Evolutionary conservation across 495 filamentous ascomycete species (phyloP), one percentile per base, ranked within the genome.

Genomic region (Neurospora intermedia): DNA sequence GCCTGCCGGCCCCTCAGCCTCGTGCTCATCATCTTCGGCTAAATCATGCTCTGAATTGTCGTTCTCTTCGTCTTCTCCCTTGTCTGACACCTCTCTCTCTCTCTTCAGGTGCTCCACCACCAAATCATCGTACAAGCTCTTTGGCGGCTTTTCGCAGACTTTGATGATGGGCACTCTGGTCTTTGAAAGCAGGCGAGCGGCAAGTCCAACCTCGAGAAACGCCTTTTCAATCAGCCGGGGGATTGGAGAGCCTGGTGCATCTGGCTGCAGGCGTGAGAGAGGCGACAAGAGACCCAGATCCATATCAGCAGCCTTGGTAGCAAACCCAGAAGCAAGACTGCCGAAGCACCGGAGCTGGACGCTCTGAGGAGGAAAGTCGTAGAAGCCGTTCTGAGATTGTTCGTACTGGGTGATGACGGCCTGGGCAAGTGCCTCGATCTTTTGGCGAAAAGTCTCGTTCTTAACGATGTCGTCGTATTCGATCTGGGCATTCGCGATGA

Each of bases 101-200:
- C 91, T 91, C 74, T 88, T 90, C 27, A 78, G 74, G 41, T 90
- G 84, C 70, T 88, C 89, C 43, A 86, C 83, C n/a, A 84, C 72
- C 4, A 93, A 82, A 18, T 82, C 83, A 5, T 74, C 46, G 18
- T 83, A 82, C 18, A 93, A 84, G 31, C 85, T 79, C 6, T 80
- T 76, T 0, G 84, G 83, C 6, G 92, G 92, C 72, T 85, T 87
- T 77, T 94, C 87, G 80, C 91, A 94, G 41, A 96, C 82, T 75
- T 93, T 93, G 77, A 96, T 89, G 72, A 96, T 94, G 31, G 93
- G 93, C 40, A 94, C 89, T 74, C 92, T 86, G 9, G 93, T 94
- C 43, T 85, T 86, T 27, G 90, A 89, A 9, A 94, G 85, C 9
- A 95, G 80, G 1, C 90, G 85, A 27, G 90, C 91, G 46, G 91